Percentiles rank a stretch among this genome's conserved stretches.
phyloP scores from a whole-genome alignment of 331 rosid species.

The Arachis monticola region DNA sequence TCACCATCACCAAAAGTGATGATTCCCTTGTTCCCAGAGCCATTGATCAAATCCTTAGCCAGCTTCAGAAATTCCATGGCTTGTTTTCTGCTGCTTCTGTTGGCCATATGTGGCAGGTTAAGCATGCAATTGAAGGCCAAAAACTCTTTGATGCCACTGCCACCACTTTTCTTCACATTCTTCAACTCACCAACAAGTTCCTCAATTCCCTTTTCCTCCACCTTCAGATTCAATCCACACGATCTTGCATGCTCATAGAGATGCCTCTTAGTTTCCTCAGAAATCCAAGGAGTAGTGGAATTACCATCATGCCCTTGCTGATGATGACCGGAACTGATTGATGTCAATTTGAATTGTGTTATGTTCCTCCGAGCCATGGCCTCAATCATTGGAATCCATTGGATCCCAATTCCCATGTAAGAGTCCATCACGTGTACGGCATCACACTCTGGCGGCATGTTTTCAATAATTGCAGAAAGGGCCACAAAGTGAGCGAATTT shows the following conservation, averaged over 20 bases:
- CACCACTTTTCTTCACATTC: slow-evolving; percentile 43
- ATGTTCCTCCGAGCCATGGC: slow-evolving; percentile 38
- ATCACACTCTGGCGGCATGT: slow-evolving; percentile 51
- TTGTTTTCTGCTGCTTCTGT: slow-evolving; percentile 41
- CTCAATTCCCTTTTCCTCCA: slow-evolving; percentile 57
- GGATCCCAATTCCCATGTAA: slow-evolving; percentile 57
- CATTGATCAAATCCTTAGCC: slow-evolving; percentile 54
- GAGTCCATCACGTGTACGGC: slow-evolving; percentile 57
- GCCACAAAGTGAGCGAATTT: slow-evolving; percentile 61
- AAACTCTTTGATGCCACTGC: slow-evolving; percentile 37
- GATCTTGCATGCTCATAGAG: slow-evolving; percentile 52
- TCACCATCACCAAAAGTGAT: slow-evolving; percentile 62
- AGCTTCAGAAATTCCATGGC: slow-evolving; percentile 48
- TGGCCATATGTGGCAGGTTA: slow-evolving; percentile 58
- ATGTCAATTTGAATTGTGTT: no score
- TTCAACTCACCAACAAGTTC: slow-evolving; percentile 52
- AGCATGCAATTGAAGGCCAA: slow-evolving; percentile 61
- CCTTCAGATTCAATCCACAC: slow-evolving; percentile 52
- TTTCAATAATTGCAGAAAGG: slow-evolving; percentile 56
- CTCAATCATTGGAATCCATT: slow-evolving; percentile 57
- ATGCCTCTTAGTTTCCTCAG: slow-evolving; percentile 48
- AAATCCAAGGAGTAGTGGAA: slow-evolving; percentile 38
- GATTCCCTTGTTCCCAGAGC: slow-evolving; percentile 44
- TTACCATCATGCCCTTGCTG: slow-evolving; percentile 4
- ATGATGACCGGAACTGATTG: slow-evolving; percentile 21